Evolutionary conservation across 2,329 filamentous ascomycete species (phyloP), one percentile per base, ranked within the genome.

Genomic region (Nannizzia gypsea): DNA sequence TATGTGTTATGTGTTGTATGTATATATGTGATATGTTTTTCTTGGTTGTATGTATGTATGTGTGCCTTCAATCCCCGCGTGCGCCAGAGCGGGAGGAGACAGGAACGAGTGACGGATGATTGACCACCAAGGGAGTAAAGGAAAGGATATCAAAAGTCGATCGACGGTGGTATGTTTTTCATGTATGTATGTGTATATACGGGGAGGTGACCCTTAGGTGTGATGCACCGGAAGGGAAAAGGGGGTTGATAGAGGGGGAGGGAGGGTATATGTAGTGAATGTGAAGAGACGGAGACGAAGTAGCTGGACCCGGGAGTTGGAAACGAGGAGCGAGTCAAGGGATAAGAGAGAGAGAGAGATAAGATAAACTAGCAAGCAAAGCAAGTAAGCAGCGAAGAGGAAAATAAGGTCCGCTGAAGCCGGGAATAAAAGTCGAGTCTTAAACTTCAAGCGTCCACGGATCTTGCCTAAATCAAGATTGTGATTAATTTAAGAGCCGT

Each of bases 391-490:
- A 34, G 31, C 31, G 11, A 9, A 34, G 31, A 6, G n/a, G 38
- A 6, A 42, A 54, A 40, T 56, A 56, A 42, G 54, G 38, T 56
- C 54, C 54, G 54, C 38, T 56, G 38, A 56, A 56, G 54, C 42
- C 56, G 40, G 56, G 56, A 58, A 58, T 38, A 58, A 46, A 56
- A 17, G 56, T 44, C 56, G 56, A 58, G 42, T 58, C 31, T 48
- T 56, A 56, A 40, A 31, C 34, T 56, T 42, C 31, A 56, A 56
- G 31, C 54, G 54, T 31, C 54, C 40, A 56, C 54, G 54, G 54
- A 56, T 38, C 54, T 56, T 56, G 54, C 38, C 54, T 56, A 56
- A 56, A 56, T 56, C 54, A 56, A 56, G 54, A 42, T 56, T 56
- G 54, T 40, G 54, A 42, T 56, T 56, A 56, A 56, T 56, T 56